Percentiles rank a stretch among this genome's conserved stretches.
phyloP scores from a whole-genome alignment of 176 grass and related monocot species.

The Rhynchospora breviuscula region DNA sequence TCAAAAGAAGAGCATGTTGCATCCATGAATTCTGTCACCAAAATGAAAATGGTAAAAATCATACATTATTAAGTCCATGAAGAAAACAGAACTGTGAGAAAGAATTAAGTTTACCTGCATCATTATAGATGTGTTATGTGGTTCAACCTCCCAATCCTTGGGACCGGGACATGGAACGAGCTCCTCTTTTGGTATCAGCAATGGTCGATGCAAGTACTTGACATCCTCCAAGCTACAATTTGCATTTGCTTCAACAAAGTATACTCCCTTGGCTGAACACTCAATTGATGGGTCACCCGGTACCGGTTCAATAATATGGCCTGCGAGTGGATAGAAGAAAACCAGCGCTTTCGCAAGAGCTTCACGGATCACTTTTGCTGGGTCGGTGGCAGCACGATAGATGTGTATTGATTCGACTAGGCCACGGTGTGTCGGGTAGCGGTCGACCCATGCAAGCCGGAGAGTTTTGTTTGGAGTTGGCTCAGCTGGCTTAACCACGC shows the following conservation, averaged over 20 bases:
- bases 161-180: constrained; percentile 53
- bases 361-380: constrained; percentile 47
- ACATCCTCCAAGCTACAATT: constrained; percentile 87
- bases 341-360: constrained; percentile 71
- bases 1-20: too few species aligned
- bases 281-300: constrained; percentile 42
- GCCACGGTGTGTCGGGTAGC: constrained; percentile 95
- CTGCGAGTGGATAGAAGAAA: constrained; percentile 80
- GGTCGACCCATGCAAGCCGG: constrained; percentile 72
- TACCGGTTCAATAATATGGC: constrained; percentile 51
- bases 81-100: background rate
- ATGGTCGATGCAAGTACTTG: constrained; percentile 76
- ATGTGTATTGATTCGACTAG: constrained; percentile 89
- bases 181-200: constrained; percentile 63
- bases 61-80: background rate
- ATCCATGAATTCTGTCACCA: too few species aligned
- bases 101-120: constrained; percentile 52
- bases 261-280: constrained; percentile 75
- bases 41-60: too few species aligned
- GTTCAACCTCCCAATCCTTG: constrained; percentile 48
- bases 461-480: constrained; percentile 48
- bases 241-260: constrained; percentile 78
- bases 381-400: constrained; percentile 42
- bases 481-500: constrained; percentile 55
- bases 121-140: constrained; percentile 84